Evolutionary conservation across 2,329 filamentous ascomycete species (phyloP), one percentile per base, ranked within the genome.

Genomic region (Sclerotinia borealis): DNA sequence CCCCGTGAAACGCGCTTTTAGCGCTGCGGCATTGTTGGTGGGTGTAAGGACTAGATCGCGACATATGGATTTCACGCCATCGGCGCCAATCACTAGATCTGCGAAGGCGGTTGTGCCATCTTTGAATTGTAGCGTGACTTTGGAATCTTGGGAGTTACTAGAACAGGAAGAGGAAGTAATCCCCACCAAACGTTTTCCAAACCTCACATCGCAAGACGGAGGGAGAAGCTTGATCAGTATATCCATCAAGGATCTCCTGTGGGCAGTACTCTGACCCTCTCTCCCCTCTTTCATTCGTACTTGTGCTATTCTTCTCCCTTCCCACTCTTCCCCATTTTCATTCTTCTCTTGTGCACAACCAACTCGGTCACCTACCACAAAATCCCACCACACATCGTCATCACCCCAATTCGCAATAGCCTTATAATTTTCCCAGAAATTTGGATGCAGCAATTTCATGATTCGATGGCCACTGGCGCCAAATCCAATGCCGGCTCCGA

Each of bases 361-460:
- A 5, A 56, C 27, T 34, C 27, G 11, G 19, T 56, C 52, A 5
- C 52, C 52, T 11, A 56, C 52, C 6, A 56, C 19, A 43, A 56
- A 56, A 22, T 56, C 52, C 52, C 52, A 56, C 52, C 52, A 56
- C 3, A 31, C 19, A 8, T 56, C 37, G 2, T 56, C 52, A 1
- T 56, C 52, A 11, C 52, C 52, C 52, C 52, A 56, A 11, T 56
- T 56, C 1, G 52, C 52, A 56, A 56, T 56, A 15, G 52, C 37
- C 22, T 34, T 56, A 13, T 56, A 56, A 15, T 9, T 34, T 17
- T 56, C 27, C 52, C 52, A 56, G 52, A 56, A 34, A 6, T 22
- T 19, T 6, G 52, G 52, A 7, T 56, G 52, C 6, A 56, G 37
- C 2, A 56, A 25, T 22, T 56, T 43, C 52, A 56, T 56, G 10